Conservation (phyloP, 352 stramenopile species). For the Plasmopara muralis region DNA sequence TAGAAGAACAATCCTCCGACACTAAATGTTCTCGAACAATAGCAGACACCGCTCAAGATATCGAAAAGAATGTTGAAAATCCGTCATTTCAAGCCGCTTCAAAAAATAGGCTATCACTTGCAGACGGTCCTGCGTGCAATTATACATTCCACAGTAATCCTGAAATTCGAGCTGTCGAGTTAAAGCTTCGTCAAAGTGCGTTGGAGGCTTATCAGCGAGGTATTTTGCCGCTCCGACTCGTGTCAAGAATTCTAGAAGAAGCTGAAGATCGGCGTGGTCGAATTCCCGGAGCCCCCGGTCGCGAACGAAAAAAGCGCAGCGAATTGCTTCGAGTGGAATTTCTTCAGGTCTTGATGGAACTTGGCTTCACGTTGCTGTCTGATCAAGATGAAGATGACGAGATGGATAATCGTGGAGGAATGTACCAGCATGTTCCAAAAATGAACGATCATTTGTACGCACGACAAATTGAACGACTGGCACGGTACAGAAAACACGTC, state of each 20-base stretch:
- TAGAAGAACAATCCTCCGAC: conserved; percentile 5
- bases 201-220: conserved; percentile 64
- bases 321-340: conserved; percentile 85
- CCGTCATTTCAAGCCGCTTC: not conserved
- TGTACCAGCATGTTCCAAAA: conserved; percentile 16
- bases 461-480: conserved; percentile 67
- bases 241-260: conserved; percentile 68
- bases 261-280: conserved; percentile 17
- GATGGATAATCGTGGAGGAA: conserved; percentile 6
- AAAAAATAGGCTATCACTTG: not conserved
- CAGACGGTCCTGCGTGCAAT: conserved; percentile 45
- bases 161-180: conserved; percentile 72
- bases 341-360: conserved; percentile 89
- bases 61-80: not conserved
- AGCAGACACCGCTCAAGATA: conserved; percentile 9
- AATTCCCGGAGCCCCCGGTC: conserved; percentile 4
- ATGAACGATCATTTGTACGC: conserved; percentile 79
- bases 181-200: conserved; percentile 75
- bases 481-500: conserved; percentile 58
- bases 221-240: conserved; percentile 55
- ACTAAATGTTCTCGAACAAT: conserved; percentile 13
- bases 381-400: conserved; percentile 29
- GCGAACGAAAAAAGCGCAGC: conserved; percentile 17
- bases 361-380: conserved; percentile 81
- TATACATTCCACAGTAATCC: conserved; percentile 81